Base-by-base conservation (phyloP, 202 grass and related monocot genomes). In the Saccharum hybrid region DNA sequence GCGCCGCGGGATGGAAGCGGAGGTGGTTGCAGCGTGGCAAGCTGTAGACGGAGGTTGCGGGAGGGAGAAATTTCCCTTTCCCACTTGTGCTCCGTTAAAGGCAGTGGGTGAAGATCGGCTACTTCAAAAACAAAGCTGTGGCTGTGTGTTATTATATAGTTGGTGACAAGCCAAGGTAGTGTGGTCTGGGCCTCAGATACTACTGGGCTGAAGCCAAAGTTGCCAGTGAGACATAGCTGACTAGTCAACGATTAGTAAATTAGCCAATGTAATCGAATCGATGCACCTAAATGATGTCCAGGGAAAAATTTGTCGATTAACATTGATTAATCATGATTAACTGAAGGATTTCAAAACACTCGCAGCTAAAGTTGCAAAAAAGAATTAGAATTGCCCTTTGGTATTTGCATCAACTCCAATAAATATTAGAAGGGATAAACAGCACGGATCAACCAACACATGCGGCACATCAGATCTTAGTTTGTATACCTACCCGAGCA, bases 401-500 rank as follows among this genome's bases (percentile, higher is more conserved):
- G 19, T 78, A 39, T 41, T 78, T 39, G 57, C 31, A 33, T 33
- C 31, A 14, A 2, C 23, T 57, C 3, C 23, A 76, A 71, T 51
- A 81, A 31, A 77, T 46, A 28, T 41, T 77, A 81, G 10, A 64
- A 43, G 16, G 11, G 39, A 69, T 31, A 83, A 83, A 82, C 31
- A n/a, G 5, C 31, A 69, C 22, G 63, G 43, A 92, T 80, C 52
- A 86, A 76, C 18, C 64, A 83, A 87, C 21, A 73, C 51, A 8
- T 23, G 65, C 1, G 18, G 73, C 10, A 81, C n/a, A 75, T 43
- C 30, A 19, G 10, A 74, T 66, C 64, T 43, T 84, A 88, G 26
- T 76, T 80, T 70, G 41, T 71, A 84, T 51, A 45, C n/a, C 72
- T 72, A 61, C 39, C 2, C 1, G 33, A 39, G 66, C 40, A 81